Percentiles rank a stretch among this genome's conserved stretches.
Conservation (phyloP, 2,329 filamentous ascomycete genomes). For the Trichoderma asperellum region DNA sequence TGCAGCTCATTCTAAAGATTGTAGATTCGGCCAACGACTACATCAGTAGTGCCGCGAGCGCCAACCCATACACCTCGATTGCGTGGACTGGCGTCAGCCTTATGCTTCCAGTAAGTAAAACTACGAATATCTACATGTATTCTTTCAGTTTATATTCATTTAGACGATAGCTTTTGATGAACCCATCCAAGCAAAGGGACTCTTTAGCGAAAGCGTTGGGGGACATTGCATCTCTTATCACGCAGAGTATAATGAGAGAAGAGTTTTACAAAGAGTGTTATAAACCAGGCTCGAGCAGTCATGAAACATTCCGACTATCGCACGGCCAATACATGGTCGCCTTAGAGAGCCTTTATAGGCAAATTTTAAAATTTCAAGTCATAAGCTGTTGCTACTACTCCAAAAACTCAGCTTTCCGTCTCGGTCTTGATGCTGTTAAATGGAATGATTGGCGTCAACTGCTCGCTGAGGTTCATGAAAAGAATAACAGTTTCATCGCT, state of each 20-base stretch:
- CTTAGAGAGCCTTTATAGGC: not conserved
- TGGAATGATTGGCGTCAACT: not conserved
- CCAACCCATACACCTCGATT: not conserved
- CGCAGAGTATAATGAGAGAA: not conserved
- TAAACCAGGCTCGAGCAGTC: not conserved
- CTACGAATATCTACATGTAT: too few species aligned
- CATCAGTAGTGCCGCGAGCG: not conserved
- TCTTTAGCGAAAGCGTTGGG: not conserved
- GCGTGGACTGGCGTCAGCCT: not conserved
- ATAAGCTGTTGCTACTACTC: not conserved
- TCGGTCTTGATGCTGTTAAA: not conserved
- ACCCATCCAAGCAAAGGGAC: not conserved
- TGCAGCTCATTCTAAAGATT: not conserved
- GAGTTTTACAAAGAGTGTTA: not conserved
- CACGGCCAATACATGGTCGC: not conserved
- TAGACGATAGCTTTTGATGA: not conserved
- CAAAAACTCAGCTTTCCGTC: not conserved
- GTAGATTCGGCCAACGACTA: not conserved
- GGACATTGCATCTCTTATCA: not conserved
- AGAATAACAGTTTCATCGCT: not conserved
- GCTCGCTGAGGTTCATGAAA: not conserved
- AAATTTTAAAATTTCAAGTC: not conserved
- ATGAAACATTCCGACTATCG: not conserved
- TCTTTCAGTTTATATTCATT: not conserved
- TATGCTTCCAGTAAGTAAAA: not conserved